phyloP scores from a whole-genome alignment of 2,329 filamentous ascomycete species.

The Alternaria brassicae region DNA sequence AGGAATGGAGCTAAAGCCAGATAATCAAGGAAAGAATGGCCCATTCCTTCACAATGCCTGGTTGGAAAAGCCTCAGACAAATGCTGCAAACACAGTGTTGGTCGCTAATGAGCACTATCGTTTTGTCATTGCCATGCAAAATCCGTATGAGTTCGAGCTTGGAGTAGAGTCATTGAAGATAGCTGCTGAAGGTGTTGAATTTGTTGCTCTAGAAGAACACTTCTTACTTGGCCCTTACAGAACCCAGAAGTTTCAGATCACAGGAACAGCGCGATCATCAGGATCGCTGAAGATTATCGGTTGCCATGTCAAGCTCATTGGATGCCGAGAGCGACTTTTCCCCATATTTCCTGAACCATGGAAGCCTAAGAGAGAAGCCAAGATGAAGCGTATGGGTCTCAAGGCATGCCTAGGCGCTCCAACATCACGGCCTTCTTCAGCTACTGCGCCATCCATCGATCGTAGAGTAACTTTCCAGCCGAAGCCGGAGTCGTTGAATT shows the following conservation, averaged over 20 bases:
- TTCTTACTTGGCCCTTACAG: constrained; percentile 80
- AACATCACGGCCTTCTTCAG: constrained; percentile 52
- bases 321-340: constrained; percentile 83
- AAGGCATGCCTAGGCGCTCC: constrained; percentile 56
- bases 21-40: constrained; percentile 59
- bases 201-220: constrained; percentile 70
- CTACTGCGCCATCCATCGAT: constrained; percentile 35
- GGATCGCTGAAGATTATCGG: constrained; percentile 78
- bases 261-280: constrained; percentile 69
- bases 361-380: constrained; percentile 72
- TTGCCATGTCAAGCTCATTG: constrained; percentile 78
- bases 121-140: constrained; percentile 86
- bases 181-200: constrained; percentile 74
- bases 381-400: constrained; percentile 78
- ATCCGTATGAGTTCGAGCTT: constrained; percentile 91
- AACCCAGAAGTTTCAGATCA: constrained; percentile 77
- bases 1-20: constrained; percentile 41
- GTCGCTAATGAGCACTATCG: constrained; percentile 79
- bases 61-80: constrained; percentile 67
- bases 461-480: constrained; percentile 34
- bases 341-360: constrained; percentile 81
- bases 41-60: constrained; percentile 98
- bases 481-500: constrained; percentile 57
- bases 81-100: constrained; percentile 69
- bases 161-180: constrained; percentile 84